Conservation (phyloP, 371 early-diverging fungal genomes). For the Mycotypha africana region DNA sequence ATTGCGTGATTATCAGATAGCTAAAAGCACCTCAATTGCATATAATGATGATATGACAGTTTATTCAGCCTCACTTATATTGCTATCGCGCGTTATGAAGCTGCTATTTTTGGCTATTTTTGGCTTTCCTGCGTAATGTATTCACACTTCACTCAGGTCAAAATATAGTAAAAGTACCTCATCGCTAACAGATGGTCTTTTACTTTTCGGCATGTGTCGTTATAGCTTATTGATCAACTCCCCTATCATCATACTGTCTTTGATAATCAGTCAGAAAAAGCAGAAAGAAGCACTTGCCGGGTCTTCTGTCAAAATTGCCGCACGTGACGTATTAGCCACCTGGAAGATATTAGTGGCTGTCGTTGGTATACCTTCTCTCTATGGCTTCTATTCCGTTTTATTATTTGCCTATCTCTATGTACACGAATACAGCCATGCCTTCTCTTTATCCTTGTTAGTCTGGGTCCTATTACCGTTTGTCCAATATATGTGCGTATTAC, state of each 20-base stretch:
- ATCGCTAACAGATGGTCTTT: too few species aligned
- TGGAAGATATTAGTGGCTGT: constrained; percentile 78
- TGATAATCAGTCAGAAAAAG: constrained; percentile 54
- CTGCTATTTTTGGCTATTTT: constrained; percentile 54
- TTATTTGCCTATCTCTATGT: constrained; percentile 16
- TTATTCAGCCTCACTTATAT: constrained; percentile 46
- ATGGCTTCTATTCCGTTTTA: constrained; percentile 48
- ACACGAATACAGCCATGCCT: constrained; percentile 8
- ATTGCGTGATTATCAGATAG: constrained; percentile 82
- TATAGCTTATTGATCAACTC: constrained; percentile 52
- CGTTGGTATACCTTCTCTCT: constrained; percentile 58
- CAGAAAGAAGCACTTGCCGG: constrained; percentile 69
- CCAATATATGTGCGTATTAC: constrained; percentile 45
- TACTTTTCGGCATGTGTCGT: too few species aligned
- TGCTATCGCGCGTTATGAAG: constrained; percentile 51
- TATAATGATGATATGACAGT: constrained; percentile 49
- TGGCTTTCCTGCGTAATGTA: constrained; percentile 67
- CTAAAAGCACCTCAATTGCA: too few species aligned
- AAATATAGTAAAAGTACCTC: too few species aligned
- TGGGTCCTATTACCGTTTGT: constrained; percentile 46
- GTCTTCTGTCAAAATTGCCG: constrained; percentile 80
- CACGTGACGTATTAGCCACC: constrained; percentile 81
- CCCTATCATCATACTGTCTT: constrained; percentile 57
- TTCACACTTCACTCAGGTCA: too few species aligned
- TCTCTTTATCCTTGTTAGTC: constrained; percentile 14